phyloP scores from a whole-genome alignment of 768 basidiomycete genomes.

The Sarcodon aspratus region DNA sequence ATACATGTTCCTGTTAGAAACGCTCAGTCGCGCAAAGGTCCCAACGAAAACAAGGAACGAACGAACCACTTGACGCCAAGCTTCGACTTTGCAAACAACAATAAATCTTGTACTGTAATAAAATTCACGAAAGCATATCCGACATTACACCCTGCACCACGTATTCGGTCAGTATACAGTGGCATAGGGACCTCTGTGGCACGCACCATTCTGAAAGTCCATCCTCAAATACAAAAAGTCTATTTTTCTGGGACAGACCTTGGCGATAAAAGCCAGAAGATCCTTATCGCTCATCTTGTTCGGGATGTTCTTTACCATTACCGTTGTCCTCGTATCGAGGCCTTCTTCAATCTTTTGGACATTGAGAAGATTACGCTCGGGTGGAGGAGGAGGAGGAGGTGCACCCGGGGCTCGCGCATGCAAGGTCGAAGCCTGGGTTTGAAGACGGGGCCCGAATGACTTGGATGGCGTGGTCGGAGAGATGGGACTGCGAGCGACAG shows the following conservation, averaged over 20 bases:
- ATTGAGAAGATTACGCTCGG: slow-evolving; percentile 48
- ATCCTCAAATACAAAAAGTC: slow-evolving; percentile 85
- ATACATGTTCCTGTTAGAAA: slow-evolving; percentile 68
- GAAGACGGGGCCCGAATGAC: background rate
- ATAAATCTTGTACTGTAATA: slow-evolving; percentile 64
- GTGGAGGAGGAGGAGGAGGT: slow-evolving; percentile 2
- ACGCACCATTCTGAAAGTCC: slow-evolving; percentile 72
- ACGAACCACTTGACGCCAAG: slow-evolving; percentile 75
- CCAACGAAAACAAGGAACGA: background rate
- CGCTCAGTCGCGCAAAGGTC: background rate
- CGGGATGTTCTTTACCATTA: slow-evolving; percentile 89
- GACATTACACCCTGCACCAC: slow-evolving; percentile 55
- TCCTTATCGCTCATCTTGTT: slow-evolving; percentile 84
- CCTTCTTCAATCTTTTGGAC: slow-evolving; percentile 66
- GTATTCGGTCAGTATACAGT: background rate
- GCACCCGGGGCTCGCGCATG: background rate
- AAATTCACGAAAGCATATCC: slow-evolving; percentile 89
- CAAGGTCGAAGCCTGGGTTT: background rate
- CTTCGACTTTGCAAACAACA: slow-evolving; percentile 61
- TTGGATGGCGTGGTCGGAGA: background rate
- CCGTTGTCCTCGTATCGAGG: slow-evolving; percentile 69
- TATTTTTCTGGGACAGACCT: slow-evolving; percentile 64
- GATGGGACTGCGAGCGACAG: background rate
- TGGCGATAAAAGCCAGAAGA: slow-evolving; percentile 51
- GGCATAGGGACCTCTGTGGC: background rate